Base-by-base conservation (phyloP, 2,329 filamentous ascomycete species). In the Massarina eburnea region DNA sequence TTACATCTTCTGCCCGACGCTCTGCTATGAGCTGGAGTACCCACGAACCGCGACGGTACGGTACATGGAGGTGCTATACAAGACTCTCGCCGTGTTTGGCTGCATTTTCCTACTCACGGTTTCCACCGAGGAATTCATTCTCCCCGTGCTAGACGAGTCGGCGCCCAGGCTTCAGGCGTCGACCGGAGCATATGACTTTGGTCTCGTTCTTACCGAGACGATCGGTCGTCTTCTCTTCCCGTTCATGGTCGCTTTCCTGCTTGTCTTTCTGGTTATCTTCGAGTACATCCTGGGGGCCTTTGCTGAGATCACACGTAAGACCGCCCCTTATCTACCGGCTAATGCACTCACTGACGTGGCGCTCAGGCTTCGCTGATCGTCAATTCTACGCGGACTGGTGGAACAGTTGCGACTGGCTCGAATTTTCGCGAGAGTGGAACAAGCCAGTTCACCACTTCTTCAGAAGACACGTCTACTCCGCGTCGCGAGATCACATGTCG, bases 1-100 rank as follows among this genome's bases (percentile, higher is more conserved):
- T 74, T 97, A 86, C 68, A 76, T 96, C 9, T 82, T 94, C 64
- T 97, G 91, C 63, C 94, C 94, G 14, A 99, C 94, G 0, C 81
- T 99, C 17, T 99, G 94, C 77, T 99, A 99, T 72, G 94, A 99
- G 72, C 80, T 97, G 39, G 92, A 97, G 68, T 99, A 97, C 68
- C 94, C 94, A 2, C 86, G 94, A 39, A 91, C 82, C 9, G 68
- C 80, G 10, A 74, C 76, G n/a, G 84, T 90, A 46, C 83, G 89
- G 58, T 96, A 89, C 85, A 79, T 83, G 17, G 86, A 91, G 53
- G 81, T 97, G 35, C 82, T 89, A 47, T 88, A 86, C 70, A 97
- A 97, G 72, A 83, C 89, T 18, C 72, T 91, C 14, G 94, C 94
- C 37, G 88, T 94, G 1, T 97, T 97, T 66, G 94, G 94, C 39